Conservation (phyloP, 305 asterid genomes). For the Petunia hybrid region DNA sequence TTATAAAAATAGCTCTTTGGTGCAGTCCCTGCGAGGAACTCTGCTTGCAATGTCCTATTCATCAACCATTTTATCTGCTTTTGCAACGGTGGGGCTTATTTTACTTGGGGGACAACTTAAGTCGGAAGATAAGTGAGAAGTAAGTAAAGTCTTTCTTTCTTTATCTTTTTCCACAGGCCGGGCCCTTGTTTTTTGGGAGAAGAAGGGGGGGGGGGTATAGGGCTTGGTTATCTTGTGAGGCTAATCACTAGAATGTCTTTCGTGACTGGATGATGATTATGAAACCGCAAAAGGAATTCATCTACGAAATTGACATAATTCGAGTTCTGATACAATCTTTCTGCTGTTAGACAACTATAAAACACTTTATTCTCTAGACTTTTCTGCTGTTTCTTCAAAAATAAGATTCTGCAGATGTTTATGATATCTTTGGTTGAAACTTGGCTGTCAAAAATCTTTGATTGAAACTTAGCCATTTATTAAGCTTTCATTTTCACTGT, state of each 20-base stretch:
- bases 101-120: constrained; percentile 70
- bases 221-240: neutral
- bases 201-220: too few relatives aligned
- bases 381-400: constrained; percentile 17
- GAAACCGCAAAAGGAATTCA: neutral
- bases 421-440: constrained; percentile 5
- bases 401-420: neutral
- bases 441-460: too few relatives aligned
- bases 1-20: neutral
- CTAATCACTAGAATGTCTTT: neutral
- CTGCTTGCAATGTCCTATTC: constrained; percentile 65
- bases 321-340: constrained; percentile 15
- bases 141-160: constrained; percentile 24
- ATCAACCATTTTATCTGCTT: constrained; percentile 66
- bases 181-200: too few relatives aligned
- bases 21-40: constrained; percentile 86
- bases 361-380: neutral
- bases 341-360: constrained; percentile 24
- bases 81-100: constrained; percentile 68
- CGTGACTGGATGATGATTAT: neutral
- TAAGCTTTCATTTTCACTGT: constrained; percentile 5
- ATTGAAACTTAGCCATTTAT: neutral
- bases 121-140: constrained; percentile 60
- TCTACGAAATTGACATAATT: neutral
- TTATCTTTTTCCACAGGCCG: neutral